Conservation (phyloP, 352 stramenopile genomes). For the Pythium folliculosum region DNA sequence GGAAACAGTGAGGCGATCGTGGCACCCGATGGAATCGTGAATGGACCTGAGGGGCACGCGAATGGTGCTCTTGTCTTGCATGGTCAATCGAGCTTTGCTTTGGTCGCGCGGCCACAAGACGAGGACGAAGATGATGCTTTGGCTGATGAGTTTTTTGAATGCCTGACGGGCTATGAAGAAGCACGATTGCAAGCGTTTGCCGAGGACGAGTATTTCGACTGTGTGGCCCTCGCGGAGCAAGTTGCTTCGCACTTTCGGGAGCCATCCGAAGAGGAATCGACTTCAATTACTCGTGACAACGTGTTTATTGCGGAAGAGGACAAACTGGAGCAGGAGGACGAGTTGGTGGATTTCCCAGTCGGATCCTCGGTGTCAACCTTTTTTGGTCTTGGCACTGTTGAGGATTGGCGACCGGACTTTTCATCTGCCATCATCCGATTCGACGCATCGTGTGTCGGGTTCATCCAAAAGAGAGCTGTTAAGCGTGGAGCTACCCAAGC, state of each 20-base stretch:
- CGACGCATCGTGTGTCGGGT: conserved; percentile 37
- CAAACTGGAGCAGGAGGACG: conserved; percentile 17
- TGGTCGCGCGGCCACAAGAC: conserved; percentile 2
- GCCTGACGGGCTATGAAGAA: conserved; percentile 57
- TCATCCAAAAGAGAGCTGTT: conserved; percentile 70
- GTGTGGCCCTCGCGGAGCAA: conserved; percentile 62
- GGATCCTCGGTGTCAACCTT: conserved; percentile 62
- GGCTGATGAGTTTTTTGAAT: conserved; percentile 88
- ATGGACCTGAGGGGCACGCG: not conserved
- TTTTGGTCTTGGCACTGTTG: conserved; percentile 65
- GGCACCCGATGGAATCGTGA: not conserved
- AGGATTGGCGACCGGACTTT: conserved; percentile 41
- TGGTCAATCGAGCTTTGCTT: not conserved
- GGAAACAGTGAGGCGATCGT: not conserved
- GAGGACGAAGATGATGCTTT: conserved; percentile 49
- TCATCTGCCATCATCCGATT: conserved; percentile 49
- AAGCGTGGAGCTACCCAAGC: conserved; percentile 54
- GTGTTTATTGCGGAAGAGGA: conserved; percentile 17
- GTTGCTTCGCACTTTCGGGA: conserved; percentile 49
- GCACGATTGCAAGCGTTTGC: conserved; percentile 59
- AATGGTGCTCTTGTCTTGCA: conserved; percentile 5
- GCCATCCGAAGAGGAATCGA: not conserved
- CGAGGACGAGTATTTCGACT: conserved; percentile 88
- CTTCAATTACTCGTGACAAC: not conserved
- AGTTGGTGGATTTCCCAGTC: conserved; percentile 45